phyloP scores from a whole-genome alignment of 192 early-diverging fungal genomes.

The Gamsiella multidivaricata region DNA sequence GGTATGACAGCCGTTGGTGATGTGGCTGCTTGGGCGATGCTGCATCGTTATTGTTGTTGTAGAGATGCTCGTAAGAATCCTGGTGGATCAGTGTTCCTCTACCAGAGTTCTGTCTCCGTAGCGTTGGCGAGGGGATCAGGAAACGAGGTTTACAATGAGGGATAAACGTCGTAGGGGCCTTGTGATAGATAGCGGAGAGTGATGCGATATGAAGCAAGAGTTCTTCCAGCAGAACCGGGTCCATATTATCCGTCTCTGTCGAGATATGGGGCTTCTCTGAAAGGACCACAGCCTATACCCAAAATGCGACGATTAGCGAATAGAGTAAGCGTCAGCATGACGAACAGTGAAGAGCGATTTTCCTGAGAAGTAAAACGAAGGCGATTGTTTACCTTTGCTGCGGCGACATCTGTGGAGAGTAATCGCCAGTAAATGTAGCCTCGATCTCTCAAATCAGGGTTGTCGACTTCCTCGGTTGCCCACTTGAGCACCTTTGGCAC shows the following conservation, averaged over 20 bases:
- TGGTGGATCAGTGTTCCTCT: constrained; percentile 29
- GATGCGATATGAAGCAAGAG: constrained; percentile 87
- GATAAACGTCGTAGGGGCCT: constrained; percentile 88
- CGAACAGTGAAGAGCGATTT: no score
- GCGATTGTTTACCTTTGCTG: constrained; percentile 70
- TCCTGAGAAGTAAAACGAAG: constrained; percentile 13
- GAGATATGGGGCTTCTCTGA: constrained; percentile 95
- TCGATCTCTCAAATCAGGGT: constrained; percentile 97
- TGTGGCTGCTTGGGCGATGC: constrained; percentile 25
- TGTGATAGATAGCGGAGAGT: constrained; percentile 92
- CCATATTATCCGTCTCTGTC: constrained; percentile 93
- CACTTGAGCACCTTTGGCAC: constrained; percentile 94
- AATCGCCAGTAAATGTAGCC: constrained; percentile 99
- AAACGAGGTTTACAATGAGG: constrained; percentile 68
- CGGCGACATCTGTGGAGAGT: constrained; percentile 92
- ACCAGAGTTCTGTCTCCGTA: constrained; percentile 54
- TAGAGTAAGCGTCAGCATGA: not conserved
- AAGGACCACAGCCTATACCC: constrained; percentile 84
- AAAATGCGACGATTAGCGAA: not conserved
- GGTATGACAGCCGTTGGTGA: constrained; percentile 46
- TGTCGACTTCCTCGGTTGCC: constrained; percentile 94
- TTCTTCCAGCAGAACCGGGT: constrained; percentile 85
- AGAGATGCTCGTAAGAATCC: constrained; percentile 24
- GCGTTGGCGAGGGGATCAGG: constrained; percentile 62
- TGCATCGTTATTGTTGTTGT: not conserved